Evolutionary conservation across 2,329 filamentous ascomycete species (phyloP).

Genomic region (Corynespora cassiicola): DNA sequence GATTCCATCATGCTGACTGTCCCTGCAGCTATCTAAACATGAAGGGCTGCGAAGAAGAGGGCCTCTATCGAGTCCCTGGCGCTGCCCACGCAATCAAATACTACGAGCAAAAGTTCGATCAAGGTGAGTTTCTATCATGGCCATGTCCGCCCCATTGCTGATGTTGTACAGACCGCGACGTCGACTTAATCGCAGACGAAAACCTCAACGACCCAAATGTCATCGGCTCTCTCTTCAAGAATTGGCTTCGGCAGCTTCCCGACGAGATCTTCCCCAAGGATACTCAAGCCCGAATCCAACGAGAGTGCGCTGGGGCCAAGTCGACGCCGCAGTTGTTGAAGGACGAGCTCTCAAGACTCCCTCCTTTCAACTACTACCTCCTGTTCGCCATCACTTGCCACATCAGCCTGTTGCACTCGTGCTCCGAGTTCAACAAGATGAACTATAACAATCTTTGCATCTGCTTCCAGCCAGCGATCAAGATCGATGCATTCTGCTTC

Average conservation of each 20-base stretch:
- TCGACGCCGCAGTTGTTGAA: slow-evolving; percentile 84
- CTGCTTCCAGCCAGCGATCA: slow-evolving; percentile 96
- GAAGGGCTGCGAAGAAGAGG: slow-evolving; percentile 92
- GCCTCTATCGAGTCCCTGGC: slow-evolving; percentile 89
- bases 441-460: slow-evolving; percentile 94
- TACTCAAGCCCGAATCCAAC: slow-evolving; percentile 79
- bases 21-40: slow-evolving; percentile 80
- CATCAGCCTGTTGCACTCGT: slow-evolving; percentile 86
- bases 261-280: slow-evolving; percentile 91
- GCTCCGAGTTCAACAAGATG: slow-evolving; percentile 98
- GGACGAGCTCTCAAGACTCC: slow-evolving; percentile 91
- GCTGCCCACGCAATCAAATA: slow-evolving; percentile 90
- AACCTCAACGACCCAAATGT: slow-evolving; percentile 97
- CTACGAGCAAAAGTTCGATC: slow-evolving; percentile 91
- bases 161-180: slow-evolving; percentile 71
- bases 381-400: slow-evolving; percentile 98
- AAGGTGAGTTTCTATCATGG: slow-evolving; percentile 62
- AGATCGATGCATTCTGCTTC: slow-evolving; percentile 94
- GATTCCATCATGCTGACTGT: too few relatives aligned
- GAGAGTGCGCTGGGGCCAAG: slow-evolving; percentile 79
- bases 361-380: slow-evolving; percentile 96
- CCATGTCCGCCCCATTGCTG: slow-evolving; percentile 8
- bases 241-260: slow-evolving; percentile 92
- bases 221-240: slow-evolving; percentile 94
- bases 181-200: slow-evolving; percentile 85